Conservation (phyloP, 805 yeast species). For the Saturnispora sekii region DNA sequence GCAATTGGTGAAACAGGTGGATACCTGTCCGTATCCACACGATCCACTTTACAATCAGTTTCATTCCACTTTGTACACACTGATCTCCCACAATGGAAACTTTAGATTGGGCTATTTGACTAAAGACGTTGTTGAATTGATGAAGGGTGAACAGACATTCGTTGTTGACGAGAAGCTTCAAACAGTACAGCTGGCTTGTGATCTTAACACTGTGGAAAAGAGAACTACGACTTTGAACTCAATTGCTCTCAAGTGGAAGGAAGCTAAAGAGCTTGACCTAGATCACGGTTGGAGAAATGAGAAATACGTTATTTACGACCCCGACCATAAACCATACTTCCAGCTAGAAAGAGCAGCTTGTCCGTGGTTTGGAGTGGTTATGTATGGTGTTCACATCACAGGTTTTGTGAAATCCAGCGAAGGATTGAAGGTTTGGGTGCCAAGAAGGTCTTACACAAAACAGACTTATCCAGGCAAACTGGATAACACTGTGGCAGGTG, state of each 20-base stretch:
- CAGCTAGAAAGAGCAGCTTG: slow-evolving; percentile 74
- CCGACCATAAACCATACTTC: slow-evolving; percentile 47
- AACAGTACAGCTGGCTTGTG: slow-evolving; percentile 23
- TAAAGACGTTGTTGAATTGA: slow-evolving; percentile 25
- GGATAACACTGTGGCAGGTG: slow-evolving; percentile 95
- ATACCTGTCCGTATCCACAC: slow-evolving; percentile 24
- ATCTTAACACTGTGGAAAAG: slow-evolving; percentile 30
- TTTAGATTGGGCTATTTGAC: slow-evolving; percentile 32
- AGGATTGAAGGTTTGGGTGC: slow-evolving; percentile 66
- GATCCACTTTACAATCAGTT: slow-evolving; percentile 14
- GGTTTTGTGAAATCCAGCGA: slow-evolving; percentile 48
- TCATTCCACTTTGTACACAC: slow-evolving; percentile 20
- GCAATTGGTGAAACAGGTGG: slow-evolving; percentile 23
- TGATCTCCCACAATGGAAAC: slow-evolving; percentile 29
- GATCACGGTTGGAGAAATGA: slow-evolving; percentile 81
- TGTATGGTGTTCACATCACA: slow-evolving; percentile 83
- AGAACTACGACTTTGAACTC: slow-evolving; percentile 33
- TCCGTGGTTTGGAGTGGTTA: slow-evolving; percentile 72
- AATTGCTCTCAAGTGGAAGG: slow-evolving; percentile 35
- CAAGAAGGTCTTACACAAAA: slow-evolving; percentile 67
- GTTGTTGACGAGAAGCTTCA: slow-evolving; percentile 20
- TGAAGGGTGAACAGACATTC: slow-evolving; percentile 17
- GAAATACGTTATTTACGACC: slow-evolving; percentile 60
- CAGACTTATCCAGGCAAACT: slow-evolving; percentile 85
- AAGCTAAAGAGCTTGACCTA: slow-evolving; percentile 28